Evolutionary conservation across 2,329 filamentous ascomycete genomes (phyloP), one percentile per base, ranked within the genome.

Genomic region (Penicillium digitatum): DNA sequence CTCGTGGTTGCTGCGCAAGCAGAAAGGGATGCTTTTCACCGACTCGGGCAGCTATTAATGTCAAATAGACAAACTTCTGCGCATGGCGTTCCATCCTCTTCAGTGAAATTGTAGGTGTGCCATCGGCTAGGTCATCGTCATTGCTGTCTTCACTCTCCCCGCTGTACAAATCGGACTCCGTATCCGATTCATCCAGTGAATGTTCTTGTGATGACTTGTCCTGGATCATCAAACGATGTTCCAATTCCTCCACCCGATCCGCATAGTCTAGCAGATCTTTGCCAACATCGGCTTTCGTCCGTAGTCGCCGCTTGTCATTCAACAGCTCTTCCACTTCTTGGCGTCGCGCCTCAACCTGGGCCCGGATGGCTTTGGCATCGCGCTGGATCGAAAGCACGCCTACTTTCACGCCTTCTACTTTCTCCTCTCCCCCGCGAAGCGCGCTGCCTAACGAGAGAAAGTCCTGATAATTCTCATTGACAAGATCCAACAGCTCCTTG

Each of bases 391-490:
- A 90, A 57, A 97, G 72, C 52, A 99, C 75, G 0, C 91, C 90
- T 0, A 99, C 88, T 40, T 90, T 83, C 31, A 97, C 87, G 68
- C 95, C 90, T 69, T 95, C 92, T 0, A 96, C 87, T 70, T 87
- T 89, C 66, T 96, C 93, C 67, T 95, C 92, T 8, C 95, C 95
- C 3, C 92, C 92, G 51, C 85, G 84, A 40, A 99, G 76, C 64
- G 90, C 89, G 44, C 82, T 85, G 0, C 94, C 95, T 0, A 99
- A 76, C 0, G 86, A 87, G 5, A 99, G 75, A 65, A 99, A 99
- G 54, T 93, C 88, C 45, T 90, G 87, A 71, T 99, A 97, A 74
- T 99, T 95, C 48, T 87, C 83, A 69, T 99, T 99, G 62, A 99
- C 94, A 8, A 99, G 83, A 75, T 96, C 93, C 18, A 99, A 81